phyloP scores from a whole-genome alignment of 352 stramenopile genomes.

The Phytophthora cactorum region DNA sequence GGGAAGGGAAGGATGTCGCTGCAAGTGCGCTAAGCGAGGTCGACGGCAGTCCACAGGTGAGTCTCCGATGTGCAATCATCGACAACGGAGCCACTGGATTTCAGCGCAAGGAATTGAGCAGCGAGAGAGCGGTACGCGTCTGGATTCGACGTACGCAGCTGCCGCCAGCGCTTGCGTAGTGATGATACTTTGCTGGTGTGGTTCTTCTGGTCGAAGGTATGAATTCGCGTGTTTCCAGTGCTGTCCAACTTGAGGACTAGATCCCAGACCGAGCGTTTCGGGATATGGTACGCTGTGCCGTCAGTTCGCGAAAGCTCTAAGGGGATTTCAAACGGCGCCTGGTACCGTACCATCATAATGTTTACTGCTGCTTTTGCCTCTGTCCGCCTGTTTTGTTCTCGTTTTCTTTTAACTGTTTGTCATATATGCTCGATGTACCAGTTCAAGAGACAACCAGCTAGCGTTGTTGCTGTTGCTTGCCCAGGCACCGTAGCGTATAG shows the following conservation, averaged over 20 bases:
- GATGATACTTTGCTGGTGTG: background rate
- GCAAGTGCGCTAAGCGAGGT: background rate
- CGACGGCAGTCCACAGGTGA: background rate
- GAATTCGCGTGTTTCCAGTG: background rate
- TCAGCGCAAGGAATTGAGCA: background rate
- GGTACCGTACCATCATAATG: background rate
- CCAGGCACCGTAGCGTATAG: no score
- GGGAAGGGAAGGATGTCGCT: background rate
- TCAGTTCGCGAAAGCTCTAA: background rate
- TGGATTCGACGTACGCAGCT: background rate
- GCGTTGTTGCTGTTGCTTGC: no score
- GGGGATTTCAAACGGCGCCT: background rate
- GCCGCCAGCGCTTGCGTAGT: background rate
- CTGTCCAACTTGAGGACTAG: background rate
- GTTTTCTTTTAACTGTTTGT: background rate
- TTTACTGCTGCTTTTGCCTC: background rate
- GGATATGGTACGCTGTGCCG: background rate
- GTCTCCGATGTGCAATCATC: background rate
- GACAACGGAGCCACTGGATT: background rate
- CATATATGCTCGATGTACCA: background rate
- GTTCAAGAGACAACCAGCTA: background rate
- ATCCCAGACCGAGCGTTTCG: background rate
- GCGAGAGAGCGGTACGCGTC: background rate
- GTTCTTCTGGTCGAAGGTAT: background rate
- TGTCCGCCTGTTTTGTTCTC: background rate